These are phyloP conservation scores for Herpetomonas tarakana DNA, from an alignment of 208 protist species.

Conservation along the genomic window DNA sequence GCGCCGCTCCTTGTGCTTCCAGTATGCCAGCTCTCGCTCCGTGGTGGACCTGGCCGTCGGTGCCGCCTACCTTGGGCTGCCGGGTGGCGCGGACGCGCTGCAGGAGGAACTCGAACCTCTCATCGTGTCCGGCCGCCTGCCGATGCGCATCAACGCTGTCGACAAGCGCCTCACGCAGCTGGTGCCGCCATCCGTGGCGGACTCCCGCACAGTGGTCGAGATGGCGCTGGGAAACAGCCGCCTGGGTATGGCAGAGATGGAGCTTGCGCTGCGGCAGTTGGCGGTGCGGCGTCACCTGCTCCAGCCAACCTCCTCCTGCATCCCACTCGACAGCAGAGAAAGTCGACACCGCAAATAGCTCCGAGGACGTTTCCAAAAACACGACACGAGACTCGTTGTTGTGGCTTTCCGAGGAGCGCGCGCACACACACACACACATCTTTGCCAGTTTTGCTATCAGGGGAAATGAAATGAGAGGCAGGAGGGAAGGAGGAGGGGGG, in stretches of 20 bases:
- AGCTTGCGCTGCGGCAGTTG: constrained; percentile 16
- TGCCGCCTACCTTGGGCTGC: constrained; percentile 1
- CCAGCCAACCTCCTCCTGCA: neutral
- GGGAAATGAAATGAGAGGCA: too few species aligned
- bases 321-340: neutral
- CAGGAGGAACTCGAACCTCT: constrained; percentile 3
- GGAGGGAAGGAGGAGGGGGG: too few species aligned
- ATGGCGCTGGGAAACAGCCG: constrained; percentile 19
- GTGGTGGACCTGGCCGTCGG: constrained; percentile 2
- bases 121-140: neutral
- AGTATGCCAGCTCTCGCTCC: constrained; percentile 17
- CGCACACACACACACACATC: neutral
- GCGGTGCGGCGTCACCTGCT: neutral
- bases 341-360: neutral
- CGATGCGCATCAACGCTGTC: constrained; percentile 12
- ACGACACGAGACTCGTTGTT: neutral
- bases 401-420: neutral
- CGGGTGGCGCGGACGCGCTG: constrained; percentile 3
- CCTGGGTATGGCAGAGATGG: constrained; percentile 6
- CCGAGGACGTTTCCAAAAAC: too few species aligned
- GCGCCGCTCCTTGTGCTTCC: constrained; percentile 27
- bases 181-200: constrained; percentile 10
- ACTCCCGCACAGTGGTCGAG: constrained; percentile 8
- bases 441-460: too few species aligned
- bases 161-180: constrained; percentile 10